Conservation (phyloP, 2,329 filamentous ascomycete genomes). For the Penicillium vulpinum region DNA sequence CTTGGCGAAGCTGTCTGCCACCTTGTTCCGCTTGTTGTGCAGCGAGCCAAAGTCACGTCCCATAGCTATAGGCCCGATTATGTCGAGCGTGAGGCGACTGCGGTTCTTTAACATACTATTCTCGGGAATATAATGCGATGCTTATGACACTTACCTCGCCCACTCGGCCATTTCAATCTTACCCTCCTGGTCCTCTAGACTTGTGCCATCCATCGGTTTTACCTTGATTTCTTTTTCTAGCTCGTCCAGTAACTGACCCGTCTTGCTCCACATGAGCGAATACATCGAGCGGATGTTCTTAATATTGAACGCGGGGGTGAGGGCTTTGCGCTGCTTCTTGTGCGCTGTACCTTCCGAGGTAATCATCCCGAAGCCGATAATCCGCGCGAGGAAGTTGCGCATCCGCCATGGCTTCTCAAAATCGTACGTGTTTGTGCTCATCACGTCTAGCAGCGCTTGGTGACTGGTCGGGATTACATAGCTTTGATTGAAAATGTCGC, state of each 20-base stretch:
- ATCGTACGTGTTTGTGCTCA: constrained; percentile 56
- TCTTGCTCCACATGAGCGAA: constrained; percentile 41
- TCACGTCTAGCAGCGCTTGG: constrained; percentile 51
- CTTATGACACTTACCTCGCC: constrained; percentile 27
- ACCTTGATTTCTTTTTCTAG: constrained; percentile 32
- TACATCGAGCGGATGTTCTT: constrained; percentile 40
- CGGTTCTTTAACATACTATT: not conserved
- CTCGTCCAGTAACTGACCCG: constrained; percentile 34
- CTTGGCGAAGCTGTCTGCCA: constrained; percentile 53
- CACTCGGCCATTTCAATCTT: constrained; percentile 39
- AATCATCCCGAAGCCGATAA: constrained; percentile 54
- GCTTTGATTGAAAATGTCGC: constrained; percentile 46
- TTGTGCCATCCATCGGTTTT: constrained; percentile 32
- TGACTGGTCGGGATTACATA: constrained; percentile 36
- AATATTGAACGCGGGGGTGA: constrained; percentile 41
- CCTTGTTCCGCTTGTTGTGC: constrained; percentile 51
- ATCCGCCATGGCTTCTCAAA: constrained; percentile 53
- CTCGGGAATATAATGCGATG: not conserved
- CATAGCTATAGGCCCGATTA: constrained; percentile 59
- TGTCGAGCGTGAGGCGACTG: constrained; percentile 56
- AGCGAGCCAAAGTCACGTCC: constrained; percentile 58
- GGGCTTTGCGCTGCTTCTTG: constrained; percentile 45
- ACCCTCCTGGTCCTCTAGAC: constrained; percentile 21
- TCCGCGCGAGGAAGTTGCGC: constrained; percentile 48
- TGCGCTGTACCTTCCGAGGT: constrained; percentile 54